A percentile compares a stretch with the other conserved stretches of the same genome.
phyloP scores from a whole-genome alignment of 768 basidiomycete genomes.

The Tricholoma matsutake region DNA sequence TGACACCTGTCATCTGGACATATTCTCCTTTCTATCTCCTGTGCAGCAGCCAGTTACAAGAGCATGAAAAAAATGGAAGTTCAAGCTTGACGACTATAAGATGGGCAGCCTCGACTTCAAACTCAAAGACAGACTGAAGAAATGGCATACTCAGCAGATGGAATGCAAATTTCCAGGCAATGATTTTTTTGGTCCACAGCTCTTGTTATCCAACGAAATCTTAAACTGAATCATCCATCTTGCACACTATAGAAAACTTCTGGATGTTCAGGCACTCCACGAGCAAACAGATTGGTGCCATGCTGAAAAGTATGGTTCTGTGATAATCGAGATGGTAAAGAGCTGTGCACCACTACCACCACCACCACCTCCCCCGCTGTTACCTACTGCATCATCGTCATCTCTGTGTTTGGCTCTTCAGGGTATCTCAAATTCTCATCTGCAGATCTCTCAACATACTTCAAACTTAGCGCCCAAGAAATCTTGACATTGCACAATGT shows the following conservation, averaged over 20 bases:
- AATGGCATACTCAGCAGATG: not conserved
- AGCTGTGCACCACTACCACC: not conserved
- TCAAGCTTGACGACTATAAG: not conserved
- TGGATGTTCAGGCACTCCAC: not conserved
- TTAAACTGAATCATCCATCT: not conserved
- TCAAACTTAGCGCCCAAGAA: not conserved
- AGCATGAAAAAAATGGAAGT: not conserved
- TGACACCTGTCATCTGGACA: constrained; percentile 7
- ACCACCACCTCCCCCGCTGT: not conserved
- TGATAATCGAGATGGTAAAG: constrained; percentile 2
- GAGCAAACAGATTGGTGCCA: constrained; percentile 21
- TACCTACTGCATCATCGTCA: not conserved
- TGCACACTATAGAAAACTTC: not conserved
- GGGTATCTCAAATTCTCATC: not conserved
- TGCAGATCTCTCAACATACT: not conserved
- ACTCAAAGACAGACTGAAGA: not conserved
- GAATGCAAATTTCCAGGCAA: not conserved
- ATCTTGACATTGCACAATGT: not conserved
- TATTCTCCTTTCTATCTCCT: not conserved
- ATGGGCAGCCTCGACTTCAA: constrained; percentile 1
- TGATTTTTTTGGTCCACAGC: not conserved
- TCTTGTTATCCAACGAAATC: not conserved
- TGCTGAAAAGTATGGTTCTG: constrained; percentile 4
- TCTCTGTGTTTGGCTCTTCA: not conserved
- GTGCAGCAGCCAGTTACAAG: not conserved